Base-by-base conservation (phyloP, 108 stramenopile genomes). In the Pseudonitzschia multiseries region DNA sequence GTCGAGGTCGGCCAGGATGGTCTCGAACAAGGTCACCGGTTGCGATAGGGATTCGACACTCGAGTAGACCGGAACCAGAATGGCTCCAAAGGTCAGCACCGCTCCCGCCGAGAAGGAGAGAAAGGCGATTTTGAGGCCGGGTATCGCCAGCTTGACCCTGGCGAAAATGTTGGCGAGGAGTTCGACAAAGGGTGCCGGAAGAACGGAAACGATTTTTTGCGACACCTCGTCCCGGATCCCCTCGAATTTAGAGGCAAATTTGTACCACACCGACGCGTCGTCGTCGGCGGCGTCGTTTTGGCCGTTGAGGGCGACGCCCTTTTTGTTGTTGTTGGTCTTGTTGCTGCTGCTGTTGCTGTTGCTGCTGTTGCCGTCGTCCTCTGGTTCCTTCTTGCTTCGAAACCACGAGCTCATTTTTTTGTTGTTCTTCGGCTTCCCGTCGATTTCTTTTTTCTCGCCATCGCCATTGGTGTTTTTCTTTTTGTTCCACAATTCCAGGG, bases 21-120 rank as follows among this genome's bases (percentile, higher is more conserved):
- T 95, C 77, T 91, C 90, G 75, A 95, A 95, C 3, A 93, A 70
- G 0, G 86, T 91, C 0, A 95, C 93, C 36, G 93, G 91, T 71
- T 92, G 77, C 6, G 78, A 63, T 60, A 83, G 44, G 8, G 52
- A 78, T 75, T 85, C 84, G 22, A 83, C 77, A 27, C 67, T 64
- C 43, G 65, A 70, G 40, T 85, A 88, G 41, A 88, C 77, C 57
- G 84, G 87, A 22, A 79, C 72, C 28, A 88, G 70, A 67, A 88
- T 79, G 36, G 73, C 75, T 0, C 69, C 53, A 24, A 82, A 28
- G 57, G 77, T 74, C 33, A 87, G 59, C 15, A 87, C 69, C 31
- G 68, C 57, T n/a, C 86, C 86, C 20, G 57, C 67, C 15, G 67
- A 57, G 63, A 87, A 87, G 57, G 78, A 76, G 20, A 79, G 31